Base-by-base conservation (phyloP, 768 basidiomycete species). In the Phylloporus sp. region DNA sequence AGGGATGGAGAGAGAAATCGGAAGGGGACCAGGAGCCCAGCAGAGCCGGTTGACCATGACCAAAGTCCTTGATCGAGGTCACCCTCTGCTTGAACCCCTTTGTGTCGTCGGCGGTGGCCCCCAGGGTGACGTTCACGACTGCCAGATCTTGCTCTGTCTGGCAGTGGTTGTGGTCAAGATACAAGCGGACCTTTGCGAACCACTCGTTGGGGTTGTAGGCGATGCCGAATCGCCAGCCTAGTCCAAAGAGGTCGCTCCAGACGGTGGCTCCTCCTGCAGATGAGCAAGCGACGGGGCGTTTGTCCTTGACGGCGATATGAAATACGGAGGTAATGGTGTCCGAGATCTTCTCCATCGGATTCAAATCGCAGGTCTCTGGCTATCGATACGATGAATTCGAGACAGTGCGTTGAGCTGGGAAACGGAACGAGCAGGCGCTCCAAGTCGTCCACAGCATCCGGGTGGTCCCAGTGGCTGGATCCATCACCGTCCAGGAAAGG, bases 221-320 rank as follows among this genome's bases (percentile, higher is more conserved):
- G 22, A 66, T 47, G 5, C 65, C 65, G 6, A 66, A 47, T 3
- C 65, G 67, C 67, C 64, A 66, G 3, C 65, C 65, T 8, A 66
- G 6, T 0, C 65, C 65, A 41, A 66, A 69, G 13, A 39, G 40
- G n/a, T 62, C 59, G 52, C 62, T 57, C 65, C 67, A 66, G 34
- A 56, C 46, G 35, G 44, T 52, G 16, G 54, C 4, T 13, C 39
- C 20, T 18, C 56, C 54, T 0, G 26, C 23, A 1, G 52, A 32
- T 3, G 56, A 29, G 38, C 61, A 64, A 36, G 50, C 36, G 29
- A 35, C 39, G 3, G 67, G 65, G 23, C 50, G 56, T 2, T 38
- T 53, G 31, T 64, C 62, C 42, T 56, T 58, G 55, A 59, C 58
- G 22, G 38, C 46, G 48, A 69, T 48, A 12, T 51, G 64, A 59